A percentile compares a stretch with the other conserved stretches of the same genome.
phyloP scores from a whole-genome alignment of 768 basidiomycete species.

The Lactarius sanguifluus region DNA sequence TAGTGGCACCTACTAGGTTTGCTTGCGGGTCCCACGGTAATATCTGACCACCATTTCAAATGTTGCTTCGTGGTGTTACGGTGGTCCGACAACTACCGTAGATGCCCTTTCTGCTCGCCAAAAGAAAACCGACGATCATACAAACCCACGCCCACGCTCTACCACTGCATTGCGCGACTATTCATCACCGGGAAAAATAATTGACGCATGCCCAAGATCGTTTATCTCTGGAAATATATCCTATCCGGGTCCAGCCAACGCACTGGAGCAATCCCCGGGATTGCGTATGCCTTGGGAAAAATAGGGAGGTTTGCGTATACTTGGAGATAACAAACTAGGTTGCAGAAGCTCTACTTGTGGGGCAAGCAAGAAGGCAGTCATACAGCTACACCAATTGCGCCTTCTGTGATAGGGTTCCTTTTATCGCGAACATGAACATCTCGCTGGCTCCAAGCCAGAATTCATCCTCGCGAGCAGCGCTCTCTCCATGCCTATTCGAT shows the following conservation, averaged over 20 bases:
- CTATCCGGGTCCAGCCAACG: neutral
- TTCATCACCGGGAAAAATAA: neutral
- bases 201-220: neutral
- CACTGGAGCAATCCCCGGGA: neutral
- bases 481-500: neutral
- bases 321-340: neutral
- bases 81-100: neutral
- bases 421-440: neutral
- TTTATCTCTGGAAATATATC: neutral
- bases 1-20: neutral
- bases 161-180: neutral
- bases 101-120: no score
- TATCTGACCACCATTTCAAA: conserved; percentile 14
- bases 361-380: neutral
- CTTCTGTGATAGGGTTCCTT: conserved; percentile 1
- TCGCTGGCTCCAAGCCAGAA: neutral
- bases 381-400: neutral
- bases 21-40: conserved; percentile 3
- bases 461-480: neutral
- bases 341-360: neutral
- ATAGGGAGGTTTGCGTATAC: neutral
- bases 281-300: neutral
- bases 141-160: no score
- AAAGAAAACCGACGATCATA: neutral
- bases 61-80: conserved; percentile 9